A percentile compares a stretch with the other conserved stretches of the same genome.
These are phyloP conservation scores for Ministeria vibrans DNA, from an alignment of 78 protist species.

Conservation along the genomic window DNA sequence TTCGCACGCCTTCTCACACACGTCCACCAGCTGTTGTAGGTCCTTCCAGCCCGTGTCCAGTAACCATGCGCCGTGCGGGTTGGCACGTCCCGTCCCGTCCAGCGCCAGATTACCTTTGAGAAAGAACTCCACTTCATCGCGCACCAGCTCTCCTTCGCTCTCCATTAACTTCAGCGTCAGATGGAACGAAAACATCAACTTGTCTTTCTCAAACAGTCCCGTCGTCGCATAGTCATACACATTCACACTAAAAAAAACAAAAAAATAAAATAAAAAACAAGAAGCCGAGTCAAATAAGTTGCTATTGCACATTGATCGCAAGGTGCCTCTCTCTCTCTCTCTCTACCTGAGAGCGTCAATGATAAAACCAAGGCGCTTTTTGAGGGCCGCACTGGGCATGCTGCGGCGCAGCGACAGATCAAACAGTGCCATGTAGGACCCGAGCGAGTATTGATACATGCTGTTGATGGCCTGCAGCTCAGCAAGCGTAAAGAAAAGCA, in stretches of 20 bases:
- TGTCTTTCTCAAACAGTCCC: conserved; percentile 77
- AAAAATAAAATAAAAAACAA: too few relatives aligned
- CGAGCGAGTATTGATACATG: conserved; percentile 86
- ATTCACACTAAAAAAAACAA: too few relatives aligned
- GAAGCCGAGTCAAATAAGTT: too few relatives aligned
- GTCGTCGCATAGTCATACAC: conserved; percentile 70
- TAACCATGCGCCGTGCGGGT: conserved; percentile 34
- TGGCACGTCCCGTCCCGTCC: conserved; percentile 8
- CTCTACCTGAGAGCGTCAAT: conserved; percentile 57
- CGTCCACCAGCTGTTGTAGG: conserved; percentile 14
- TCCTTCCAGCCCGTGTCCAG: conserved; percentile 74
- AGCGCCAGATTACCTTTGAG: conserved; percentile 69
- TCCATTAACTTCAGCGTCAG: conserved; percentile 46
- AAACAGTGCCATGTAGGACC: conserved; percentile 72
- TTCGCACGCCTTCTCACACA: conserved; percentile 11
- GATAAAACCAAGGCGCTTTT: conserved; percentile 59
- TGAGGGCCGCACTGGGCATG: conserved; percentile 19
- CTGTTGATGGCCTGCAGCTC: conserved; percentile 48
- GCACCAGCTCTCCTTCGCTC: conserved; percentile 34
- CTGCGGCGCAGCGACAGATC: conserved; percentile 26
- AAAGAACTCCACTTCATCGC: conserved; percentile 68
- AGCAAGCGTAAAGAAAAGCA: conserved; percentile 72
- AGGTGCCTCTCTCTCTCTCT: too few relatives aligned
- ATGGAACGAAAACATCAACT: conserved; percentile 76
- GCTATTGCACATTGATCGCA: too few relatives aligned